phyloP scores from a whole-genome alignment of 768 basidiomycete species.

The Auriscalpium orientale region DNA sequence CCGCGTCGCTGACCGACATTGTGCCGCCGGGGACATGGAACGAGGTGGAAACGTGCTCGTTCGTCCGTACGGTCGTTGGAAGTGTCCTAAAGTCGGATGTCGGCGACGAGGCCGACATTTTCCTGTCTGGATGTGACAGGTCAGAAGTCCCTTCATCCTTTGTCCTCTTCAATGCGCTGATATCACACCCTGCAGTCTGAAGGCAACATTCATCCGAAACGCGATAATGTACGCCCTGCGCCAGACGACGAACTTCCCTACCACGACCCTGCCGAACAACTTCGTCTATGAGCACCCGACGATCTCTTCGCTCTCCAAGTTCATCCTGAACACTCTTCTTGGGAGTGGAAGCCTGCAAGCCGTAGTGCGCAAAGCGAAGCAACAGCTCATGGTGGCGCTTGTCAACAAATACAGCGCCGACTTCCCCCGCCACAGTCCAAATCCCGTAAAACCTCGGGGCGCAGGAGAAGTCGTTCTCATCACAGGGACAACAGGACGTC shows the following conservation, averaged over 20 bases:
- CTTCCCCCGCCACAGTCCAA: conserved; percentile 8
- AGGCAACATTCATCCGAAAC: conserved; percentile 28
- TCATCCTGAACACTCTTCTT: conserved; percentile 8
- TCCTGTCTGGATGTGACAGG: conserved; percentile 14
- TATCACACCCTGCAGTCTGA: conserved; percentile 17
- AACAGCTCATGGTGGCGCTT: conserved; percentile 27
- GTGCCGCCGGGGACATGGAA: not conserved
- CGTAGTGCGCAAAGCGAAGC: conserved; percentile 7
- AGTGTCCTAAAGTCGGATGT: conserved; percentile 8
- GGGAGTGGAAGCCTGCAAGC: conserved; percentile 3
- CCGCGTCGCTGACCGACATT: not conserved
- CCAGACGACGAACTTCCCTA: conserved; percentile 10
- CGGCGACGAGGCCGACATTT: conserved; percentile 12
- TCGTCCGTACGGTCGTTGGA: conserved; percentile 8
- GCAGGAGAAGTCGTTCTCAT: conserved; percentile 20
- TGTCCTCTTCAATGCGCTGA: no score
- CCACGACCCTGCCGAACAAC: conserved; percentile 19
- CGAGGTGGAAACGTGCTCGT: not conserved
- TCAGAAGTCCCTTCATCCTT: not conserved
- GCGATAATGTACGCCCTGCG: conserved; percentile 22
- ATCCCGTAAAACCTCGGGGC: no score
- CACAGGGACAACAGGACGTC: conserved; percentile 27
- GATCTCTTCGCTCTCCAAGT: conserved; percentile 22
- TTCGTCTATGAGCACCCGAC: conserved; percentile 35
- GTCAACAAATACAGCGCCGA: conserved; percentile 31